Percentiles rank a stretch among this genome's conserved stretches.
Conservation (phyloP, 768 basidiomycete genomes). For the Boletellus ananas region DNA sequence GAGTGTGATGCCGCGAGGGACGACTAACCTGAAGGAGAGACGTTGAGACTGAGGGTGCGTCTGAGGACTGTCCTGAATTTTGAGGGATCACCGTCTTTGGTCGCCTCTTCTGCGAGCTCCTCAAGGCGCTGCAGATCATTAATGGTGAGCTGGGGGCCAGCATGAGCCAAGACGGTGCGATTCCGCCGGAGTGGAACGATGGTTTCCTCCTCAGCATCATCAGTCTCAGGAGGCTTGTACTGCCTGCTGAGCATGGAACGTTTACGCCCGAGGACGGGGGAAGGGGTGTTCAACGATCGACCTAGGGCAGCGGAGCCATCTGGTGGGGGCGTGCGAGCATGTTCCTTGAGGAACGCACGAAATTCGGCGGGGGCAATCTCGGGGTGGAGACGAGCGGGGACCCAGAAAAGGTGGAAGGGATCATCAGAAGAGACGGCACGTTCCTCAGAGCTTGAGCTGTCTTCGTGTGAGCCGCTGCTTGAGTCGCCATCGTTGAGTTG, state of each 20-base stretch:
- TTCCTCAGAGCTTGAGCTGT: slow-evolving; percentile 36
- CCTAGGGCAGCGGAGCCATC: slow-evolving; percentile 42
- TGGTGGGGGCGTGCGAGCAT: slow-evolving; percentile 60
- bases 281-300: slow-evolving; percentile 42
- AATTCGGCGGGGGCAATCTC: slow-evolving; percentile 98
- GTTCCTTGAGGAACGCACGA: slow-evolving; percentile 90
- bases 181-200: slow-evolving; percentile 69
- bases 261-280: slow-evolving; percentile 68
- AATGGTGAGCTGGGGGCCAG: slow-evolving; percentile 86
- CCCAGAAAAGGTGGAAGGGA: slow-evolving; percentile 95
- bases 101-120: slow-evolving; percentile 87
- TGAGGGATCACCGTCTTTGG: slow-evolving; percentile 75
- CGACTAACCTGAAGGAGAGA: slow-evolving; percentile 76
- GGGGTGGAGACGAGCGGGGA: slow-evolving; percentile 93
- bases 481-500: slow-evolving; percentile 44
- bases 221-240: slow-evolving; percentile 78
- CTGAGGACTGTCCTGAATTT: slow-evolving; percentile 74
- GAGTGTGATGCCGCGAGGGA: slow-evolving; percentile 7
- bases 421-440: slow-evolving; percentile 51
- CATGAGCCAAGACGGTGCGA: slow-evolving; percentile 60
- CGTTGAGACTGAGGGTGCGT: slow-evolving; percentile 84
- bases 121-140: slow-evolving; percentile 93
- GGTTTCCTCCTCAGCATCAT: slow-evolving; percentile 68
- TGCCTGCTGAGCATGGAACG: slow-evolving; percentile 93
- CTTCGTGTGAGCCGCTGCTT: slow-evolving; percentile 40